Evolutionary conservation across 352 stramenopile genomes (phyloP).

Genomic region (Phytopythium aichiense): DNA sequence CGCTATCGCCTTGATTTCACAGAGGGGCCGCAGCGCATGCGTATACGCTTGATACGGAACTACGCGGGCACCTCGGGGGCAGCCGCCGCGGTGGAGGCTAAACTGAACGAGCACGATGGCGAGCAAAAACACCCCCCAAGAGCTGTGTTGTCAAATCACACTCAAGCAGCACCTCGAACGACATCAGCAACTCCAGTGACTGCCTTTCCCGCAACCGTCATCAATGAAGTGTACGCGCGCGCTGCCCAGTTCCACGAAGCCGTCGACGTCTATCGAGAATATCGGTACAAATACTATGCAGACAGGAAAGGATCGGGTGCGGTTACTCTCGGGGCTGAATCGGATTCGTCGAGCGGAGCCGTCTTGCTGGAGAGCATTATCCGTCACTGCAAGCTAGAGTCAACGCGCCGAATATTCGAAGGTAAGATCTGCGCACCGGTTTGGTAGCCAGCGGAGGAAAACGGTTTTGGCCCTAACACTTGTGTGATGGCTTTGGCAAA

Average conservation of each 20-base stretch:
- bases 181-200: background rate
- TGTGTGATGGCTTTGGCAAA: background rate
- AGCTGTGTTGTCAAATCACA: background rate
- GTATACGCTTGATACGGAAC: conserved; percentile 38
- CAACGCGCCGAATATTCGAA: conserved; percentile 11
- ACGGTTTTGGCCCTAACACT: background rate
- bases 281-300: conserved; percentile 13
- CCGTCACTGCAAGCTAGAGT: conserved; percentile 17
- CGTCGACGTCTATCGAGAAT: conserved; percentile 44
- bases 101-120: background rate
- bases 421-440: background rate
- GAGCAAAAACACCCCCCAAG: background rate
- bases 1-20: conserved; percentile 42
- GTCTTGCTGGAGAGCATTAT: conserved; percentile 13
- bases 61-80: conserved; percentile 9
- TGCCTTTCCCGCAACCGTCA: background rate
- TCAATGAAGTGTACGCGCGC: background rate
- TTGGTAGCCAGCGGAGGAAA: background rate
- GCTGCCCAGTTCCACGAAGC: conserved; percentile 47
- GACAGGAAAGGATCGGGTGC: background rate
- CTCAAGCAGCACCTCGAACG: background rate
- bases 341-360: background rate
- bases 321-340: background rate
- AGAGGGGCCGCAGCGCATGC: conserved; percentile 49
- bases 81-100: background rate